A percentile compares a stretch with the other conserved stretches of the same genome.
Conservation (phyloP, 192 early-diverging fungal species). For the Obelidium mucronatum region DNA sequence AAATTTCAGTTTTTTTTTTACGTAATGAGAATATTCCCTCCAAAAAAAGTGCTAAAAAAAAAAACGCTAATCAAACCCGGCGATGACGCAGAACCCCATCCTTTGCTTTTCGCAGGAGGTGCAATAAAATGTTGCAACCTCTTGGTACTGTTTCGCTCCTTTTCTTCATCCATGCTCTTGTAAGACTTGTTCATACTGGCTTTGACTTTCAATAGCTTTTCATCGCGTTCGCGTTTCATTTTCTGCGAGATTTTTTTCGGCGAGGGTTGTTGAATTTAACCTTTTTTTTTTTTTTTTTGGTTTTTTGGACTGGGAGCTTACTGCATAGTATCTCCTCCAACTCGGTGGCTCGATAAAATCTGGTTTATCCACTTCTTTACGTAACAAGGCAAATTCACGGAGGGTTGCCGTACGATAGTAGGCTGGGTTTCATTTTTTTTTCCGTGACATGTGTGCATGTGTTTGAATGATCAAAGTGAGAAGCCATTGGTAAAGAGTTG, state of each 20-base stretch:
- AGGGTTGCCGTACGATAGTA: slow-evolving; percentile 2
- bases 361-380: slow-evolving; percentile 7
- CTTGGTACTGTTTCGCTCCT: not conserved
- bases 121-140: not conserved
- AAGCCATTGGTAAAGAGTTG: too few species aligned
- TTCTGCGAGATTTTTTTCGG: not conserved
- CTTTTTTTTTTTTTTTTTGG: too few species aligned
- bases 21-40: too few species aligned
- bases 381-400: slow-evolving; percentile 12
- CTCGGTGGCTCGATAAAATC: slow-evolving; percentile 21
- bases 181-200: not conserved
- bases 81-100: not conserved
- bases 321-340: slow-evolving; percentile 20
- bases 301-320: too few species aligned
- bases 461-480: too few species aligned
- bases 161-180: slow-evolving; percentile 9
- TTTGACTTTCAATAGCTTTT: slow-evolving; percentile 7
- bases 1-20: too few species aligned
- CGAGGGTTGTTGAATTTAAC: too few species aligned
- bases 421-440: not conserved
- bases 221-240: slow-evolving; percentile 26
- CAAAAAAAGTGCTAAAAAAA: too few species aligned
- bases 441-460: too few species aligned
- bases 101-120: not conserved
- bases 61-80: not conserved